Percentiles rank a stretch among this genome's conserved stretches.
These are phyloP conservation scores for Bruguiera hainesii DNA, from an alignment of 441 rosid species.

Conservation along the genomic window DNA sequence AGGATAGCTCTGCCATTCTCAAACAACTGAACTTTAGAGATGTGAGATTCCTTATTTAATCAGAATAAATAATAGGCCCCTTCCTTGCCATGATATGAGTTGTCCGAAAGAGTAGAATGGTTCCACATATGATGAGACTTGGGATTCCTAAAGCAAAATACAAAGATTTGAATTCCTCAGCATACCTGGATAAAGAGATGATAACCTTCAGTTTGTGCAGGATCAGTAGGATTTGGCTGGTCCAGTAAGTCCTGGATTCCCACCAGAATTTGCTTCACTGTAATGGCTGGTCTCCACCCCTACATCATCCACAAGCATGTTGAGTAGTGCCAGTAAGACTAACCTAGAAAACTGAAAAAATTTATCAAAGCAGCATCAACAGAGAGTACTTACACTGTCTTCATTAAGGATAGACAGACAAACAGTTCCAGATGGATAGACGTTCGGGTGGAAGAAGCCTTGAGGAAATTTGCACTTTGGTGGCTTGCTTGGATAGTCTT, in stretches of 20 bases:
- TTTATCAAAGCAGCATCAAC: not conserved
- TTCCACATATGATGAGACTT: not conserved
- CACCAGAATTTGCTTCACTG: conserved; percentile 90
- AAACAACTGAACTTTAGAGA: not conserved
- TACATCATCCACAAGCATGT: conserved; percentile 25
- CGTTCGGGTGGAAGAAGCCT: conserved; percentile 97
- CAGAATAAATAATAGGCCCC: no score
- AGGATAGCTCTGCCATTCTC: no score
- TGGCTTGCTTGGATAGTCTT: conserved; percentile 98
- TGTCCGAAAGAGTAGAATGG: not conserved
- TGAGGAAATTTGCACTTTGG: conserved; percentile 93
- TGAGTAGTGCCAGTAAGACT: not conserved
- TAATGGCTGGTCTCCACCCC: conserved; percentile 99
- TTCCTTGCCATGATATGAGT: no score
- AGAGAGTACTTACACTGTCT: conserved; percentile 59
- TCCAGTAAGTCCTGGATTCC: conserved; percentile 95
- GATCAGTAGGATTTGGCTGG: conserved; percentile 92
- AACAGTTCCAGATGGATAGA: conserved; percentile 96
- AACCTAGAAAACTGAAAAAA: not conserved
- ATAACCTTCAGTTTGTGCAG: conserved; percentile 93
- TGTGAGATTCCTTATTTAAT: not conserved
- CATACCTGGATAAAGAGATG: conserved; percentile 91
- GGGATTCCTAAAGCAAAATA: not conserved
- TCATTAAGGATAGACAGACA: conserved; percentile 95
- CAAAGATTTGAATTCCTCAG: not conserved